Percentiles rank a stretch among this genome's conserved stretches.
These are phyloP conservation scores for Botryotinia convoluta DNA, from an alignment of 2,329 filamentous ascomycete species.

Conservation along the genomic window DNA sequence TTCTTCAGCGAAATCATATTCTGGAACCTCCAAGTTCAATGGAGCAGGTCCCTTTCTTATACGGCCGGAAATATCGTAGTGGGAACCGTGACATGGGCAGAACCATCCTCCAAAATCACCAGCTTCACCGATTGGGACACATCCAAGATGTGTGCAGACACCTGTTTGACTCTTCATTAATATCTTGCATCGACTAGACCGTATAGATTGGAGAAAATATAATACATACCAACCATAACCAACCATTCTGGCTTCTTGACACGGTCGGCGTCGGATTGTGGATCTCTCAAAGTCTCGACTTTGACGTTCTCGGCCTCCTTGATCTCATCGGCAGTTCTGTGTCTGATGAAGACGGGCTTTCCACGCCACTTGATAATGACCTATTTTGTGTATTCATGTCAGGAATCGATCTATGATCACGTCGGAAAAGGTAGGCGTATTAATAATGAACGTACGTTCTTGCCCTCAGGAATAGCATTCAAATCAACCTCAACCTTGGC, in stretches of 20 bases:
- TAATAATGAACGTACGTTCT: constrained; percentile 79
- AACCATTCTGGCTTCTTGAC: constrained; percentile 99
- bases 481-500: constrained; percentile 99
- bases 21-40: constrained; percentile 92
- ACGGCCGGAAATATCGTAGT: constrained; percentile 99
- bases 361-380: constrained; percentile 99
- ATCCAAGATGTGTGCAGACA: constrained; percentile 98
- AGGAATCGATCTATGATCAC: neutral
- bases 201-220: neutral
- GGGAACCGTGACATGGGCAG: constrained; percentile 99
- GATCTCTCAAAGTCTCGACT: constrained; percentile 81
- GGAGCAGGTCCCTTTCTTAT: constrained; percentile 96
- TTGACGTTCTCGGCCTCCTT: constrained; percentile 89
- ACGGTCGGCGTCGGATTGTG: constrained; percentile 85
- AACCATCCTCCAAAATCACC: constrained; percentile 99
- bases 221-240: constrained; percentile 81
- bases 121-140: constrained; percentile 97
- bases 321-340: constrained; percentile 92
- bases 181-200: constrained; percentile 26
- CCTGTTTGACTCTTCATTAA: constrained; percentile 49
- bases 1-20: constrained; percentile 91
- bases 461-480: constrained; percentile 90
- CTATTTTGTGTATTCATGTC: constrained; percentile 43
- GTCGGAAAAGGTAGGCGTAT: neutral
- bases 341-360: constrained; percentile 99